Base-by-base conservation (phyloP, 2,329 filamentous ascomycete genomes). In the Laburnicola sp. region DNA sequence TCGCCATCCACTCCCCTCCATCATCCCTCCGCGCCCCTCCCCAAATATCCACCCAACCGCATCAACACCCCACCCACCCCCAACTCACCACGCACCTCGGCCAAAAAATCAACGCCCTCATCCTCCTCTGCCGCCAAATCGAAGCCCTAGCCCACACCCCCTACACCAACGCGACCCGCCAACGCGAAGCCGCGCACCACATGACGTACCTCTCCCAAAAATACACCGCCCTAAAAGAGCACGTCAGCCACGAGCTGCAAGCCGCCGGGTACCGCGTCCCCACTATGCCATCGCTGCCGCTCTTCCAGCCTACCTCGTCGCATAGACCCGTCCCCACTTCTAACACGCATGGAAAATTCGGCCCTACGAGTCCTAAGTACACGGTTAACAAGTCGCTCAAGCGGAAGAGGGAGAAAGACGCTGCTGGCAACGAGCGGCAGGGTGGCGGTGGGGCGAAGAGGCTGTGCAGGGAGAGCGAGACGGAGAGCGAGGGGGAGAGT, bases 61-160 rank as follows among this genome's bases (percentile, higher is more conserved):
- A 16, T 16, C 16, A 16, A 47, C 42, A n/a, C 32, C 51, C 4
- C 26, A 49, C 10, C 38, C 38, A 30, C 44, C 57, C 48, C 42
- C 42, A 45, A 31, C 41, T 60, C 32, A 51, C 54, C 9, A 27
- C 45, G 9, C 37, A 40, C 4, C 52, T 57, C 25, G 38, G 52
- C 35, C 47, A 48, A 4, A 48, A 52, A 31, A 55, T 60, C 41
- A 30, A 49, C 36, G 9, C 21, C 7, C 49, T 60, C 5, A 48
- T 60, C 30, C 26, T 47, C 38, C 30, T 40, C 23, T 42, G 34
- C 22, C 51, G 48, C 34, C 46, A 53, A 36, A 44, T 56, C 38
- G 47, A 51, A 36, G 28, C 27, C 28, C 39, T 60, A 9, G 38
- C 42, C 3, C 46, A 45, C 10, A 22, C 31, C 4, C 45, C 45